Evolutionary conservation across 2,329 filamentous ascomycete species (phyloP), one percentile per base, ranked within the genome.

Genomic region (Pseudogymnoascus sp.): DNA sequence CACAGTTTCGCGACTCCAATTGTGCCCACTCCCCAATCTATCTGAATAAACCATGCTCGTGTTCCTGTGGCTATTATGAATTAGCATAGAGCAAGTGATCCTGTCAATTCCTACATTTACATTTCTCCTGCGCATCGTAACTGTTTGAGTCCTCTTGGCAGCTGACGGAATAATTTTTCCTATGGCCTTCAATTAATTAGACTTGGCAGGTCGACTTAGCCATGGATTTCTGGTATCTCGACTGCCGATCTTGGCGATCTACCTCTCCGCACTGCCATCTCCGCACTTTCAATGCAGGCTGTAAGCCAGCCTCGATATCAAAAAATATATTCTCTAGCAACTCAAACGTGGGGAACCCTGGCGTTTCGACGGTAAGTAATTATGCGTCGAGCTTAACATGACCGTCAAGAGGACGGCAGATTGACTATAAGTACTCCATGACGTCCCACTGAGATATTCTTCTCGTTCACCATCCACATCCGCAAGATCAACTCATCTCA

Each of bases 291-390:
- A 52, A 52, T 52, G 42, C 25, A 52, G 42, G 42, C 25, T 31
- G 42, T 48, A 27, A 29, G 13, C 42, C 4, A 31, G 27, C 45
- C 13, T 33, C 45, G 45, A 55, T 55, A 55, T 55, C 45, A 55
- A 55, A 55, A 55, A 55, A 18, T 33, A 55, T 52, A 31, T 55
- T 55, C 45, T 52, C 8, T n/a, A 55, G n/a, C n/a, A 33, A 55
- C 45, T 55, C 27, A 33, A 55, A 55, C 45, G 45, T 55, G 45
- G 45, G 45, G 45, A 55, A 55, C 27, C 45, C 45, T 55, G 45
- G n/a, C n/a, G 4, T 18, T 55, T 55, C 45, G 27, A n/a, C 45
- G 45, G 27, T 5, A 55, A 6, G 27, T 55, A 33, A 55, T 55
- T 55, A 55, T 55, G 45, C 27, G 45, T 55, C 45, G 45, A 55